A percentile compares a stretch with the other conserved stretches of the same genome.
Conservation (phyloP, 495 filamentous ascomycete genomes). For the Evernia prunastri region DNA sequence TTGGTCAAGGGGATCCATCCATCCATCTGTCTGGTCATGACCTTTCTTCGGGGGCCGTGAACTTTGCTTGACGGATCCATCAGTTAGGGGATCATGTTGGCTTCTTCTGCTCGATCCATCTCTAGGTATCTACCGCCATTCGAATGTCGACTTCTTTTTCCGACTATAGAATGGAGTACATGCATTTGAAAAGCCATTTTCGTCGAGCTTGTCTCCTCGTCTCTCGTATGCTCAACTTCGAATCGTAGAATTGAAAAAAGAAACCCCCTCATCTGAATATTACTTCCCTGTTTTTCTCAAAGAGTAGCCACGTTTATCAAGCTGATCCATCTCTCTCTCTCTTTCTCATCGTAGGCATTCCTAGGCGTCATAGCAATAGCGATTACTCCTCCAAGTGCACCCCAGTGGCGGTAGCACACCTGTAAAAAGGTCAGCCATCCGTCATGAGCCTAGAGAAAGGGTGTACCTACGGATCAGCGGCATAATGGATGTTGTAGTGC, state of each 20-base stretch:
- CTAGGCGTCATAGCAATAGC: background rate
- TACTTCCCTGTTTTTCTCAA: background rate
- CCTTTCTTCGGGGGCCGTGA: too few species aligned
- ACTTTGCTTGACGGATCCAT: too few species aligned
- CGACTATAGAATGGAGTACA: too few species aligned
- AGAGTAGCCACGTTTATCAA: background rate
- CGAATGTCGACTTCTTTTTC: too few species aligned
- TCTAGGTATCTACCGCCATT: too few species aligned
- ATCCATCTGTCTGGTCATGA: too few species aligned
- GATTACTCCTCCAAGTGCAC: constrained; percentile 31
- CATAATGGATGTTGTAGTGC: constrained; percentile 37
- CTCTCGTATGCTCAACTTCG: background rate
- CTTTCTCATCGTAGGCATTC: background rate
- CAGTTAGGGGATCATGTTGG: too few species aligned
- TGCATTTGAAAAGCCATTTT: too few species aligned
- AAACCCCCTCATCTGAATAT: background rate
- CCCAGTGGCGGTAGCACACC: constrained; percentile 34
- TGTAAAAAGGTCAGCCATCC: constrained; percentile 15
- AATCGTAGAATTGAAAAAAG: background rate
- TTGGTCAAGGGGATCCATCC: too few species aligned
- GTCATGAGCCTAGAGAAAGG: background rate
- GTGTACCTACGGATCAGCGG: constrained; percentile 40
- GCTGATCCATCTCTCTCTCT: background rate
- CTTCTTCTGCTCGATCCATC: too few species aligned
- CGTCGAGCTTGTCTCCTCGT: too few species aligned